Evolutionary conservation across 352 stramenopile species (phyloP).

Genomic region (Pythium rhizo-oryzae): DNA sequence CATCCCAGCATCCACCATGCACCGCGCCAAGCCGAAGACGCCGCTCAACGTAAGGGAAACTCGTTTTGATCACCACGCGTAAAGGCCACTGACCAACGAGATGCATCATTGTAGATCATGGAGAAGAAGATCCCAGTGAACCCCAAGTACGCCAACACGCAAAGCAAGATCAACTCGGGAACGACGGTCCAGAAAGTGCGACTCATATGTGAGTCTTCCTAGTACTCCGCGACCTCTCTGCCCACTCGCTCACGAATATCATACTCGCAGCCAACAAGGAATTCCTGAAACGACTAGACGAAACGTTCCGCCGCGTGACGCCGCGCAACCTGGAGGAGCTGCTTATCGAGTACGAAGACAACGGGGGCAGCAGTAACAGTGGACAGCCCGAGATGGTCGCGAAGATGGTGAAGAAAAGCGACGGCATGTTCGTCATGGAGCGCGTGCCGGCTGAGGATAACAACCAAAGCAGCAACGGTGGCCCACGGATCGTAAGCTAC

Average conservation of each 20-base stretch:
- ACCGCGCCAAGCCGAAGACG: slow-evolving; percentile 67
- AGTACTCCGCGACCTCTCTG: not conserved
- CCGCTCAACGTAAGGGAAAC: slow-evolving; percentile 44
- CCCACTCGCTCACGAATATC: not conserved
- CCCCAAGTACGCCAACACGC: slow-evolving; percentile 75
- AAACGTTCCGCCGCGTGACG: slow-evolving; percentile 77
- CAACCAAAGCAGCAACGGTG: slow-evolving; percentile 39
- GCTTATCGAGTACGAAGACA: slow-evolving; percentile 79
- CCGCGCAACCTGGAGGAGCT: slow-evolving; percentile 69
- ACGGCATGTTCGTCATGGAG: slow-evolving; percentile 75
- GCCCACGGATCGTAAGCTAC: slow-evolving; percentile 77
- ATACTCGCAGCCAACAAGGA: slow-evolving; percentile 60
- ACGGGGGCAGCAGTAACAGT: slow-evolving; percentile 30
- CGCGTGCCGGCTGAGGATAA: slow-evolving; percentile 49
- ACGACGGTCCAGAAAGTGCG: slow-evolving; percentile 79
- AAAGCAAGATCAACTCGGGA: slow-evolving; percentile 79
- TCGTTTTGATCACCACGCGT: not conserved
- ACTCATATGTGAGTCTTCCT: slow-evolving; percentile 60
- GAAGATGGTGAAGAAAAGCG: slow-evolving; percentile 66
- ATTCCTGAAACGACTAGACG: slow-evolving; percentile 77
- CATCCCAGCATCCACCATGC: slow-evolving; percentile 33
- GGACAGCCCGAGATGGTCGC: slow-evolving; percentile 72
- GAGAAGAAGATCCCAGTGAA: slow-evolving; percentile 82
- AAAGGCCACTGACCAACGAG: not conserved
- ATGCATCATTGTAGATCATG: slow-evolving; percentile 49